A percentile compares a stretch with the other conserved stretches of the same genome.
Evolutionary conservation across 2,329 filamentous ascomycete species (phyloP).

Genomic region (Diplodia scrobiculata): DNA sequence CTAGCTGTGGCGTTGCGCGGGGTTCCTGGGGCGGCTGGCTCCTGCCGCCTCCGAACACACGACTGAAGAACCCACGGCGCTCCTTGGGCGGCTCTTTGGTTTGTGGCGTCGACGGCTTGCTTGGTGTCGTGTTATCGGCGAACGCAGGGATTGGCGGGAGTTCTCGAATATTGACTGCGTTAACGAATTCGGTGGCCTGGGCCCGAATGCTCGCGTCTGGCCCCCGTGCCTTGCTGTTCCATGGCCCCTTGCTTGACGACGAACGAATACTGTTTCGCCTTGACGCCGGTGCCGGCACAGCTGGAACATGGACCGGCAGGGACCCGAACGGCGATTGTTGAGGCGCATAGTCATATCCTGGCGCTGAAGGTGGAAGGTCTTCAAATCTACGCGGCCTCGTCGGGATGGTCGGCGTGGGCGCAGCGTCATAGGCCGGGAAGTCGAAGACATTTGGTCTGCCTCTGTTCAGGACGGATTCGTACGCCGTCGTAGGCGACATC

Average conservation of each 20-base stretch:
- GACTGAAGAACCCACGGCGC: conserved; percentile 84
- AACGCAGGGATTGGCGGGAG: conserved; percentile 51
- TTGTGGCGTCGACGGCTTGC: conserved; percentile 50
- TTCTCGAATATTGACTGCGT: conserved; percentile 48
- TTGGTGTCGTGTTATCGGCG: conserved; percentile 52
- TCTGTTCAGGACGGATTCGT: conserved; percentile 51
- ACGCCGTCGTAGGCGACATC: not conserved
- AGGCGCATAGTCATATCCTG: conserved; percentile 37
- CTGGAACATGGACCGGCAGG: conserved; percentile 50
- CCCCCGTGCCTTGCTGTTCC: conserved; percentile 49
- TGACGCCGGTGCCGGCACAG: conserved; percentile 34
- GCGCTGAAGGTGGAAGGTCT: conserved; percentile 45
- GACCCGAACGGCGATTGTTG: conserved; percentile 45
- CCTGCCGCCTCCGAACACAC: conserved; percentile 69
- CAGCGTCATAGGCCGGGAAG: conserved; percentile 71
- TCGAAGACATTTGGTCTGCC: conserved; percentile 48
- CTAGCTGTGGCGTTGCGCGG: conserved; percentile 13
- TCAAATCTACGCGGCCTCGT: conserved; percentile 68
- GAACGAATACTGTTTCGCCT: conserved; percentile 60
- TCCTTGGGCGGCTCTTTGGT: conserved; percentile 52
- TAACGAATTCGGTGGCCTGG: conserved; percentile 54
- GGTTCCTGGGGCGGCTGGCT: conserved; percentile 26
- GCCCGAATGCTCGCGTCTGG: conserved; percentile 47
- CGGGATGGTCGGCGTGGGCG: conserved; percentile 81
- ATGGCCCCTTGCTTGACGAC: conserved; percentile 53